Evolutionary conservation across 176 grass and related monocot species (phyloP).

Genomic region (Eragrostis nindensis): DNA sequence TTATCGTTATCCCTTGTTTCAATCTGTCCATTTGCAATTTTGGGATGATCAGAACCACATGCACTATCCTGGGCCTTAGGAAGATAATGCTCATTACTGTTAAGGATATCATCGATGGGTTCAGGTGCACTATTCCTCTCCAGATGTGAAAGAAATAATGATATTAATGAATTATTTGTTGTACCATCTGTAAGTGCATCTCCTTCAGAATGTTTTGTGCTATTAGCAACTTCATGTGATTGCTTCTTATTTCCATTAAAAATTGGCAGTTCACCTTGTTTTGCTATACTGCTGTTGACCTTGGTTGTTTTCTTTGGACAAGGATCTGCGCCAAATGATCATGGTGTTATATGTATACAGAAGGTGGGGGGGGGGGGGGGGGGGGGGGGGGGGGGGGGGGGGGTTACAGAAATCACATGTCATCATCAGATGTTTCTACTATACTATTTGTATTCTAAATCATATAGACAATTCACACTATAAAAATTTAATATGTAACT

Average conservation of each 20-base stretch:
- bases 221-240: slow-evolving; percentile 39
- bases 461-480: slow-evolving; percentile 6
- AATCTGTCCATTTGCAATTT: slow-evolving; percentile 40
- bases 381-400: neutral
- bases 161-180: slow-evolving; percentile 84
- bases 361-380: neutral
- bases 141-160: slow-evolving; percentile 97
- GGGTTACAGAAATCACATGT: neutral
- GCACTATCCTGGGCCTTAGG: slow-evolving; percentile 52
- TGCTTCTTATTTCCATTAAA: slow-evolving; percentile 44
- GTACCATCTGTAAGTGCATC: slow-evolving; percentile 48
- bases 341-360: slow-evolving; percentile 37
- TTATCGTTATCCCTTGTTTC: slow-evolving; percentile 38
- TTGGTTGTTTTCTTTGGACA: slow-evolving; percentile 55
- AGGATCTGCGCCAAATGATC: slow-evolving; percentile 56
- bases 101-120: slow-evolving; percentile 66
- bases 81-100: slow-evolving; percentile 63
- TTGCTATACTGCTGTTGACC: slow-evolving; percentile 44
- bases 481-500: slow-evolving; percentile 17
- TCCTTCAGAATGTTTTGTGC: slow-evolving; percentile 42
- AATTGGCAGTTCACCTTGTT: slow-evolving; percentile 36
- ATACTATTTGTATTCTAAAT: slow-evolving; percentile 20
- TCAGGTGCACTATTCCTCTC: slow-evolving; percentile 71
- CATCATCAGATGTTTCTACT: slow-evolving; percentile 19
- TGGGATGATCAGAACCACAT: slow-evolving; percentile 47